Base-by-base conservation (phyloP, 495 filamentous ascomycete species). In the Aspergillus haitiensis region DNA sequence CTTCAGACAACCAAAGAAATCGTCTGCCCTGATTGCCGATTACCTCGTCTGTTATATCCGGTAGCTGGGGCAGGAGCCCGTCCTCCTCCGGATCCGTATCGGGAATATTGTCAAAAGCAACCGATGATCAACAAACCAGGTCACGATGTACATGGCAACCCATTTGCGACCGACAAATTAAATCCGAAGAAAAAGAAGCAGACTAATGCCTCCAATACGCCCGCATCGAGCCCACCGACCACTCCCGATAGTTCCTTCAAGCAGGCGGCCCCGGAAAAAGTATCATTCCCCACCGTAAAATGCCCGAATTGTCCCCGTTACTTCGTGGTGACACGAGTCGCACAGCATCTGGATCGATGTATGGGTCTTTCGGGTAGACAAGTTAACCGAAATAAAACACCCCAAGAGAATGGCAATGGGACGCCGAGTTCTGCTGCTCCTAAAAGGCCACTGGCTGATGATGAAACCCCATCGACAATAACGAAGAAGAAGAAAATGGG, bases 61-160 rank as follows among this genome's bases (percentile, higher is more conserved):
- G 82, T 82, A 18, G 81, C 84, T 32, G 86, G 86, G 33, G 79
- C 80, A 55, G 83, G 83, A 21, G 79, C 83, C 18, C 75, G 77
- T 37, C 82, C 83, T 63, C 82, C 84, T 7, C 74, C 75, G 5
- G 86, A 89, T 60, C 81, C 82, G 2, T 77, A 82, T 62, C 73
- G 82, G 63, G 78, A 81, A 62, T 95, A 93, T 73, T 95, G 91
- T 78, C 86, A 86, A 65, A 86, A 84, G 58, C 85, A 86, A 52
- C 90, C 91, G 10, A 86, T 86, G 72, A 85, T 89, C 65, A 82
- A 83, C 55, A 83, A 86, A 66, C 83, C 86, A 2, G 88, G 88
- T 53, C 86, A 86, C 72, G 91, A 95, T 67, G 88, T 93, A 44
- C 91, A 94, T 68, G 90, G 89, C 52, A 91, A 92, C 67, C 86